phyloP scores from a whole-genome alignment of 1,284 basidiomycete genomes.

The Irpex sp. region DNA sequence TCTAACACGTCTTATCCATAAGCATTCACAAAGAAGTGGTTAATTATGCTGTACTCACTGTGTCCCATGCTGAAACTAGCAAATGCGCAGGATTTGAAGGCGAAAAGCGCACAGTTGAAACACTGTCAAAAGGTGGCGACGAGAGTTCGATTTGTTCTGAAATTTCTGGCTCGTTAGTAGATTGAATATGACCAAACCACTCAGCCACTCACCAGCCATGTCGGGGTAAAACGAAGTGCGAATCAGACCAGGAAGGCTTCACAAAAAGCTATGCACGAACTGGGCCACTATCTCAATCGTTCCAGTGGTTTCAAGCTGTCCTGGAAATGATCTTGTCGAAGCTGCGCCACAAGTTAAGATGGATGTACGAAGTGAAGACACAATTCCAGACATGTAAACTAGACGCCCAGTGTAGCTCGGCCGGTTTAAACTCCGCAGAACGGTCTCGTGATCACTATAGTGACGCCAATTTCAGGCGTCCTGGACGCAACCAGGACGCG shows the following conservation, averaged over 20 bases:
- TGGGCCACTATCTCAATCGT: neutral
- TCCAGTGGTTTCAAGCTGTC: neutral
- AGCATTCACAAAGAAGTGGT: too few species aligned
- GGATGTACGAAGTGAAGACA: neutral
- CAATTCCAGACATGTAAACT: neutral
- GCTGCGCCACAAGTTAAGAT: neutral
- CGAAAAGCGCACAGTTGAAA: conserved; percentile 79
- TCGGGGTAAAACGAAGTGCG: neutral
- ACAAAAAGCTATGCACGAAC: neutral
- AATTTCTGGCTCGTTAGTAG: neutral
- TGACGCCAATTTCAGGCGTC: too few species aligned
- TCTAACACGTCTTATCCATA: conserved; percentile 36
- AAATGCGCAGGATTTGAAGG: conserved; percentile 71
- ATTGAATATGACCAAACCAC: too few species aligned
- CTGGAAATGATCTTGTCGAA: too few species aligned
- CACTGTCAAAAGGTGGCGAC: conserved; percentile 78
- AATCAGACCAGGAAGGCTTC: neutral
- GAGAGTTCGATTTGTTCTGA: conserved; percentile 47
- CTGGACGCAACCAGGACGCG: too few species aligned
- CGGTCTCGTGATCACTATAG: neutral
- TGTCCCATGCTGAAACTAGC: conserved; percentile 84
- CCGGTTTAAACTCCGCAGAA: neutral
- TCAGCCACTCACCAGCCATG: neutral
- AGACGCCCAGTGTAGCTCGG: neutral
- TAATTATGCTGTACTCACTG: conserved; percentile 44